Conservation (phyloP, 805 yeast species). For the Schizosaccharomyces cryophilus region DNA sequence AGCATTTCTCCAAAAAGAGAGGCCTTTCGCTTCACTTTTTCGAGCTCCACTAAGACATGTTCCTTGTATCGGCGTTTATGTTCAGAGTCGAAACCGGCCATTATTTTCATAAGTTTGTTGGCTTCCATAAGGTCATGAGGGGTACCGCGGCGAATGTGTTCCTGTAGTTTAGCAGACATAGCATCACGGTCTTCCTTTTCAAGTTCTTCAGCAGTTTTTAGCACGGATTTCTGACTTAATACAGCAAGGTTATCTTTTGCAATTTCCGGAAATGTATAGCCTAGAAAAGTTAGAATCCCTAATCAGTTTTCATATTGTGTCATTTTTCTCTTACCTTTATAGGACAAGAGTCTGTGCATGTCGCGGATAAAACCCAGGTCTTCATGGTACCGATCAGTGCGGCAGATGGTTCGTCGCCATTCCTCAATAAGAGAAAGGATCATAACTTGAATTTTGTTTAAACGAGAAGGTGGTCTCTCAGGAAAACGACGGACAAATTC, state of each 20-base stretch:
- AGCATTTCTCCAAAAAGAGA: slow-evolving; percentile 78
- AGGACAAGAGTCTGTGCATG: slow-evolving; percentile 74
- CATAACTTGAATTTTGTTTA: slow-evolving; percentile 58
- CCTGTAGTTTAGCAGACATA: slow-evolving; percentile 90
- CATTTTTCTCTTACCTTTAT: slow-evolving; percentile 33
- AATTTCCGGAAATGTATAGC: slow-evolving; percentile 80
- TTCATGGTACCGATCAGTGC: slow-evolving; percentile 68
- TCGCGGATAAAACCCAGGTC: slow-evolving; percentile 82
- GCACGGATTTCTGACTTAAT: slow-evolving; percentile 38
- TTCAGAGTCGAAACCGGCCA: slow-evolving; percentile 93
- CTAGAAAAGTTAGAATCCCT: background rate
- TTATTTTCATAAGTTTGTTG: slow-evolving; percentile 82
- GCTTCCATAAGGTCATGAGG: slow-evolving; percentile 93
- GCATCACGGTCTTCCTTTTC: slow-evolving; percentile 82
- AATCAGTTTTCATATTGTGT: background rate
- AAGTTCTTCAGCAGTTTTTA: slow-evolving; percentile 63
- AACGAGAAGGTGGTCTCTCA: slow-evolving; percentile 74
- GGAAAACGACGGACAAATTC: slow-evolving; percentile 85
- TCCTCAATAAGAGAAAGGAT: slow-evolving; percentile 81
- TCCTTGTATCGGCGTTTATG: slow-evolving; percentile 47
- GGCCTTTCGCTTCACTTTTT: slow-evolving; percentile 61
- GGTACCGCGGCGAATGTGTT: slow-evolving; percentile 77
- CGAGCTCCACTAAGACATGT: slow-evolving; percentile 60
- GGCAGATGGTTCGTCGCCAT: slow-evolving; percentile 89
- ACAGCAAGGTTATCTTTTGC: slow-evolving; percentile 82